These are phyloP conservation scores for Suillus bovinus DNA, from an alignment of 768 basidiomycete genomes.

Conservation along the genomic window DNA sequence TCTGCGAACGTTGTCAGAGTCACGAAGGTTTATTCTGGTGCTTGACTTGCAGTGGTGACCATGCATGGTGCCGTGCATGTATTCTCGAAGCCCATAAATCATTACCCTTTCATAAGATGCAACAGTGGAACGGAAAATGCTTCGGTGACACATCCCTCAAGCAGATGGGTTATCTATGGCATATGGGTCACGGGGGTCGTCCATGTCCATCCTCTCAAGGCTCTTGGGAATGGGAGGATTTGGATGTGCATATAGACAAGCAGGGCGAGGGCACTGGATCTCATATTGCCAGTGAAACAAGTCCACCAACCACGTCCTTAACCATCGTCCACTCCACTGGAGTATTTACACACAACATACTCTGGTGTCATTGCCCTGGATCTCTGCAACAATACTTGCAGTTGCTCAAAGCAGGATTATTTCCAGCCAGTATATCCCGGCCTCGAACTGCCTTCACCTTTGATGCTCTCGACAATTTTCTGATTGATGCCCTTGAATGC, in stretches of 20 bases:
- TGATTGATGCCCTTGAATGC: too few species aligned
- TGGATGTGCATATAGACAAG: neutral
- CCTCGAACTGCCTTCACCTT: too few species aligned
- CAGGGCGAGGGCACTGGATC: neutral
- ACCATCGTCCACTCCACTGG: slow-evolving; percentile 4
- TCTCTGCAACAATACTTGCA: neutral
- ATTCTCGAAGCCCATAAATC: neutral
- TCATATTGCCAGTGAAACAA: neutral
- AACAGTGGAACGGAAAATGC: slow-evolving; percentile 22
- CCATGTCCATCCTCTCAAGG: slow-evolving; percentile 15
- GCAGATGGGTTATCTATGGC: slow-evolving; percentile 20
- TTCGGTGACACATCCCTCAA: slow-evolving; percentile 17
- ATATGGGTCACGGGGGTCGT: slow-evolving; percentile 23
- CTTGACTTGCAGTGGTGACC: slow-evolving; percentile 6
- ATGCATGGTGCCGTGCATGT: slow-evolving; percentile 1
- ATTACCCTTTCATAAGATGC: slow-evolving; percentile 20
- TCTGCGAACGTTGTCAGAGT: neutral
- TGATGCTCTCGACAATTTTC: too few species aligned
- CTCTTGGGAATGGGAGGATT: neutral
- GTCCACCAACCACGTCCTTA: neutral
- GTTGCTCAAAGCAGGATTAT: too few species aligned
- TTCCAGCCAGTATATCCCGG: neutral
- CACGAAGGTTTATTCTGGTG: neutral
- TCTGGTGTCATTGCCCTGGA: slow-evolving; percentile 8
- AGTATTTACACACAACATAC: slow-evolving; percentile 8